Percentiles rank a stretch among this genome's conserved stretches.
phyloP scores from a whole-genome alignment of 306 rosid species.

The Castanea crenata region DNA sequence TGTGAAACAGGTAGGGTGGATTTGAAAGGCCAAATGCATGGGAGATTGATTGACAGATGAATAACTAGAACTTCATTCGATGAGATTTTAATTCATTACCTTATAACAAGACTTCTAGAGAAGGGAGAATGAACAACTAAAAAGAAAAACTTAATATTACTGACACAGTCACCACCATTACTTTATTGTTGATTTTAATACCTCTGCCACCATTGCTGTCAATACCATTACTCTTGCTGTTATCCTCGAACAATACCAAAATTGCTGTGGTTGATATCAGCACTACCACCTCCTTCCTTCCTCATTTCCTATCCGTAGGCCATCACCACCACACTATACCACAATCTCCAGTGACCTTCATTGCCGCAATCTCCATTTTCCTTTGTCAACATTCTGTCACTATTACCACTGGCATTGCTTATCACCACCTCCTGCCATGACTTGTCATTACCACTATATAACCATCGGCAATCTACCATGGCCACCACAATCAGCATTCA shows the following conservation, averaged over 20 bases:
- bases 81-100: not conserved
- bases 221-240: not conserved
- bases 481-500: not conserved
- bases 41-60: not conserved
- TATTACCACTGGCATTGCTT: not conserved
- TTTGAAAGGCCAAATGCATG: slow-evolving; percentile 9
- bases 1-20: slow-evolving; percentile 57
- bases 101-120: not conserved
- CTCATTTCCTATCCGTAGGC: not conserved
- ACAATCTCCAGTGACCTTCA: not conserved
- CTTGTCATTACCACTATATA: not conserved
- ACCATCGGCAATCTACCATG: too few species aligned
- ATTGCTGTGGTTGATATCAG: not conserved
- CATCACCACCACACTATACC: not conserved
- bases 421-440: not conserved
- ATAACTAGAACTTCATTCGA: not conserved
- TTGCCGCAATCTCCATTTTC: not conserved
- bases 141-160: not conserved
- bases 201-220: not conserved
- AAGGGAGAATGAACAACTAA: not conserved
- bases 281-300: not conserved
- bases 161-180: not conserved
- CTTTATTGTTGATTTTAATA: not conserved
- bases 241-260: not conserved
- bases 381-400: not conserved